Base-by-base conservation (phyloP, 1,284 basidiomycete species). In the Ustilago vetiveriae region DNA sequence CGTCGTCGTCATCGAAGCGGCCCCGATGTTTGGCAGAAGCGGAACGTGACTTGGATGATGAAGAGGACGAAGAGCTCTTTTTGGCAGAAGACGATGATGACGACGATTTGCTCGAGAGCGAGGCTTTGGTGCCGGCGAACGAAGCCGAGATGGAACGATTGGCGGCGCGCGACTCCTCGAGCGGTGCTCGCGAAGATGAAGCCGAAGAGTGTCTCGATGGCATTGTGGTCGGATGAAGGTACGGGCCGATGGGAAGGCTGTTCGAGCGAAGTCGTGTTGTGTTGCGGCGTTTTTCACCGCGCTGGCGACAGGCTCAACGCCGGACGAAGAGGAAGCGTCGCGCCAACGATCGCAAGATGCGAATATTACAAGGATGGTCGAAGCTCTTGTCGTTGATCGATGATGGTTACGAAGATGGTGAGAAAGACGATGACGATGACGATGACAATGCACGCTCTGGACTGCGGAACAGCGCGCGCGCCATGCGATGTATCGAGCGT, bases 1-100 rank as follows among this genome's bases (percentile, higher is more conserved):
- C 59, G 17, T 69, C 66, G 24, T 69, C 66, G 32, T 69, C 59
- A 29, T 69, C 66, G 55, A 69, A 69, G 9, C 66, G 66, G n/a
- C 59, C 50, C 10, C 55, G 54, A n/a, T 63, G 40, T 24, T 56
- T 69, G 17, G 13, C 55, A 4, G 66, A 69, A n/a, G 66, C 48
- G 13, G 66, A 58, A 14, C 66, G 66, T 21, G 55, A 47, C 22
- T 59, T 64, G 35, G 59, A 51, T 7, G 66, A 64, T 11, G 59
- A 55, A 3, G 58, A 46, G 41, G 17, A 21, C n/a, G 36, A 37
- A 3, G 53, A 53, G 46, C 35, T 38, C 33, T 63, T 63, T 21
- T 48, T 53, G 2, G 59, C 59, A 21, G 55, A 40, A 3, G 53
- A 48, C 5, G 57, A 57, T 23, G 59, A 63, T n/a, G 55, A 40